Evolutionary conservation across 345 rosid genomes (phyloP).

Genomic region (Limnanthes douglasii): DNA sequence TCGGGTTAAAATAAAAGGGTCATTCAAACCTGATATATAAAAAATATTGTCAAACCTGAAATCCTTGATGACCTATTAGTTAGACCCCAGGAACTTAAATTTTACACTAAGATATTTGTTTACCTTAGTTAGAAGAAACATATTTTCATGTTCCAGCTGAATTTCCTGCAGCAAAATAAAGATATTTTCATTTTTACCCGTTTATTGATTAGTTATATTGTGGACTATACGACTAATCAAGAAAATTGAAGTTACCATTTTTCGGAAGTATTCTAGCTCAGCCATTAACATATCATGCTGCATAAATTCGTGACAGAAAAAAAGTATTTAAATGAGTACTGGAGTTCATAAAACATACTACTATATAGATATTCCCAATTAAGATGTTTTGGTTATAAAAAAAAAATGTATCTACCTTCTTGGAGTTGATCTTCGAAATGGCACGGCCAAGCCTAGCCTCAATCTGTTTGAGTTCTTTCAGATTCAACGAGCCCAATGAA

Average conservation of each 20-base stretch:
- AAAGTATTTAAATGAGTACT: constrained; percentile 1
- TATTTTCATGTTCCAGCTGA: constrained; percentile 79
- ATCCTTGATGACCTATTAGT: too few relatives aligned
- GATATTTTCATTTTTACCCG: background rate
- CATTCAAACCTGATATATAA: too few relatives aligned
- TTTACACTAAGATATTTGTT: background rate
- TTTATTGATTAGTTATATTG: background rate
- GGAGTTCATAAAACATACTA: background rate
- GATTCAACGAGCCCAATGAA: constrained; percentile 53
- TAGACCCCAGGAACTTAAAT: constrained; percentile 1
- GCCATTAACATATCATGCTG: constrained; percentile 95
- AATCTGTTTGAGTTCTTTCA: constrained; percentile 90
- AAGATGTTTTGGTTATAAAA: background rate
- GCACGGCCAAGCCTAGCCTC: constrained; percentile 95
- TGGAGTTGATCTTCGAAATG: constrained; percentile 81
- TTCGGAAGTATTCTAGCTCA: constrained; percentile 83
- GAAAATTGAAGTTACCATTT: too few relatives aligned
- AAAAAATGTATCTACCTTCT: constrained; percentile 60
- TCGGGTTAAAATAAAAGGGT: too few relatives aligned
- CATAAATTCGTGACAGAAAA: constrained; percentile 6
- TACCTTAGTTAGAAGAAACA: constrained; percentile 75
- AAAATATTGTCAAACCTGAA: background rate
- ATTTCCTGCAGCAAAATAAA: constrained; percentile 37
- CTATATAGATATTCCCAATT: background rate
- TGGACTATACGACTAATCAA: too few relatives aligned